Evolutionary conservation across 495 filamentous ascomycete species (phyloP).

Genomic region (Antarctomyces pellizariae): DNA sequence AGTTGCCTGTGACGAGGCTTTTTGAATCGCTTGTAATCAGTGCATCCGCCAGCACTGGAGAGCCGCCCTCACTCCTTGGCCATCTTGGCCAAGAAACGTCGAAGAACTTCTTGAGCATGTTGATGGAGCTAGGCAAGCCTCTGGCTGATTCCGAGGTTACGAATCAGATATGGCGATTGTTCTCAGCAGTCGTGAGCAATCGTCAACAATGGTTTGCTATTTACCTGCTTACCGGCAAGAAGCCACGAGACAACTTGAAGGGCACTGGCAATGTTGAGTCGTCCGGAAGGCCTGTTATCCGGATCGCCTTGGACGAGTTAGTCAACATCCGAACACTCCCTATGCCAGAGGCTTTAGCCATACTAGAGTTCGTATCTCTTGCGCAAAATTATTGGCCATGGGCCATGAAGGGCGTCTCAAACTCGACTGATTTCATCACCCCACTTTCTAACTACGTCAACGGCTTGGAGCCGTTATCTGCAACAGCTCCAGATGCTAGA

Average conservation of each 20-base stretch:
- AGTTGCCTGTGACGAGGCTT: constrained; percentile 35
- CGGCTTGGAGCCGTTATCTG: constrained; percentile 26
- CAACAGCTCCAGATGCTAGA: constrained; percentile 19
- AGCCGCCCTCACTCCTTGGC: constrained; percentile 76
- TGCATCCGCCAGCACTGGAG: constrained; percentile 33
- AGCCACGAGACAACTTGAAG: constrained; percentile 48
- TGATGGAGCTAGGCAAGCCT: constrained; percentile 59
- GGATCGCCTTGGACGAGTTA: constrained; percentile 52
- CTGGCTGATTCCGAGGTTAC: constrained; percentile 34
- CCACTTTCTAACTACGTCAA: constrained; percentile 45
- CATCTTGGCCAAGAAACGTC: constrained; percentile 64
- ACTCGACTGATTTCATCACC: constrained; percentile 46
- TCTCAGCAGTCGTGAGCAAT: constrained; percentile 70
- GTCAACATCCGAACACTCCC: constrained; percentile 38
- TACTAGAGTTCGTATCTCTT: constrained; percentile 66
- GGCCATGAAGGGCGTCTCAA: constrained; percentile 54
- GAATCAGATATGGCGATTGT: constrained; percentile 55
- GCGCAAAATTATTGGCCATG: constrained; percentile 86
- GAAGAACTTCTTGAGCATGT: constrained; percentile 56
- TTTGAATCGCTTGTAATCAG: constrained; percentile 52
- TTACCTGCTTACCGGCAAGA: constrained; percentile 71
- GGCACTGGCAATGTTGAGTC: constrained; percentile 18
- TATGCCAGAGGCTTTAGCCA: constrained; percentile 35
- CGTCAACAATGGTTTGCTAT: constrained; percentile 91
- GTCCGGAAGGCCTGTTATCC: constrained; percentile 35